phyloP scores from a whole-genome alignment of 1,284 basidiomycete genomes.

The Meira miltonrushii region DNA sequence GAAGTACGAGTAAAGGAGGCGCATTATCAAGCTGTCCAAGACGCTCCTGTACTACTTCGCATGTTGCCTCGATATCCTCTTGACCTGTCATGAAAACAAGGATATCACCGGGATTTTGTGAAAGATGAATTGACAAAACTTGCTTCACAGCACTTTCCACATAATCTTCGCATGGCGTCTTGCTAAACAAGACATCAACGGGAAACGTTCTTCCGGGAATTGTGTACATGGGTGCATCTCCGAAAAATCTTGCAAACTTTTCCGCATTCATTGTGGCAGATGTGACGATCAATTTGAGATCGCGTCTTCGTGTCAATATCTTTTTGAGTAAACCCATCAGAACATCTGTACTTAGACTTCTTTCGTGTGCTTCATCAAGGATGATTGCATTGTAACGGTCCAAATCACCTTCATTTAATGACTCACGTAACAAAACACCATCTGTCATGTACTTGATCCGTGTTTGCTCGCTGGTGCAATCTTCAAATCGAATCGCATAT shows the following conservation, averaged over 20 bases:
- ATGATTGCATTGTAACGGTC: conserved; percentile 94
- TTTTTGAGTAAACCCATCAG: conserved; percentile 91
- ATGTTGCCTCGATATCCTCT: conserved; percentile 79
- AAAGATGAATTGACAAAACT: conserved; percentile 90
- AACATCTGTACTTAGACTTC: conserved; percentile 90
- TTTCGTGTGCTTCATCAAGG: conserved; percentile 93
- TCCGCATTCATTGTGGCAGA: conserved; percentile 99
- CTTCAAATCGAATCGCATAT: conserved; percentile 96
- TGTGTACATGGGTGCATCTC: conserved; percentile 87
- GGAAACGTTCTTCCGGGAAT: conserved; percentile 98
- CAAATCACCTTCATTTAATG: conserved; percentile 87
- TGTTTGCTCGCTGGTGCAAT: conserved; percentile 84
- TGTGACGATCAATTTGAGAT: conserved; percentile 92
- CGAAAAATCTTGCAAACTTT: conserved; percentile 90
- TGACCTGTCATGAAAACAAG: conserved; percentile 99
- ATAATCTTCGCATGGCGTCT: conserved; percentile 97
- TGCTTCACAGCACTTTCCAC: conserved; percentile 97
- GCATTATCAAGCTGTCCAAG: conserved; percentile 85
- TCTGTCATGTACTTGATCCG: conserved; percentile 96
- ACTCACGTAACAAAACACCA: conserved; percentile 90
- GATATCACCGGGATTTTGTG: conserved; percentile 88
- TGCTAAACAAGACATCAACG: conserved; percentile 90
- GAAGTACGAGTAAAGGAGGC: conserved; percentile 75
- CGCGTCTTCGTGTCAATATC: conserved; percentile 81
- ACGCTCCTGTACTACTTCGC: conserved; percentile 63